Evolutionary conservation across 345 rosid species (phyloP).

Genomic region (Boechera divaricarpa): DNA sequence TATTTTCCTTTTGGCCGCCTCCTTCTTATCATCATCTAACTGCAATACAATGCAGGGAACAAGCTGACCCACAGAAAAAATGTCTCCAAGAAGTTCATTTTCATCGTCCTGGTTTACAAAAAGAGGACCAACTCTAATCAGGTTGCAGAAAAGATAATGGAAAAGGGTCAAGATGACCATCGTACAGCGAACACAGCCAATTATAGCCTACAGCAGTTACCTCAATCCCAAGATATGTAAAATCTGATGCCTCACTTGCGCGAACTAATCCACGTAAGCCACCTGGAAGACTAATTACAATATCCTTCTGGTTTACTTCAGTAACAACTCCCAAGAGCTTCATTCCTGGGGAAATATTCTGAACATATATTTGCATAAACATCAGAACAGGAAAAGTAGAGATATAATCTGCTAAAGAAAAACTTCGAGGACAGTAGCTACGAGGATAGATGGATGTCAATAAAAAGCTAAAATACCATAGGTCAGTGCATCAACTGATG

Average conservation of each 20-base stretch:
- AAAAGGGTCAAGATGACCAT: constrained; percentile 15
- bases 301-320: constrained; percentile 94
- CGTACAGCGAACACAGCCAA: constrained; percentile 6
- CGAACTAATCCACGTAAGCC: constrained; percentile 95
- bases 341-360: constrained; percentile 96
- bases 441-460: constrained; percentile 19
- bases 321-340: constrained; percentile 93
- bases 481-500: not conserved
- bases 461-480: constrained; percentile 8
- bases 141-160: constrained; percentile 10
- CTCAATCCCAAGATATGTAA: constrained; percentile 60
- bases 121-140: constrained; percentile 25
- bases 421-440: constrained; percentile 5
- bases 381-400: constrained; percentile 28
- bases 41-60: constrained; percentile 86
- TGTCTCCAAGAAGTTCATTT: constrained; percentile 55
- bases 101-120: constrained; percentile 59
- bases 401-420: constrained; percentile 17
- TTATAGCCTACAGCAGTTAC: constrained; percentile 43
- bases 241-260: constrained; percentile 74
- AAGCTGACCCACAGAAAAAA: constrained; percentile 74
- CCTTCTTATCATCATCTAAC: constrained; percentile 84
- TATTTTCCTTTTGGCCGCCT: constrained; percentile 72
- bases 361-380: constrained; percentile 26
- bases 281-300: constrained; percentile 87